Base-by-base conservation (phyloP, 176 grass and related monocot species). In the Leersia perrieri region DNA sequence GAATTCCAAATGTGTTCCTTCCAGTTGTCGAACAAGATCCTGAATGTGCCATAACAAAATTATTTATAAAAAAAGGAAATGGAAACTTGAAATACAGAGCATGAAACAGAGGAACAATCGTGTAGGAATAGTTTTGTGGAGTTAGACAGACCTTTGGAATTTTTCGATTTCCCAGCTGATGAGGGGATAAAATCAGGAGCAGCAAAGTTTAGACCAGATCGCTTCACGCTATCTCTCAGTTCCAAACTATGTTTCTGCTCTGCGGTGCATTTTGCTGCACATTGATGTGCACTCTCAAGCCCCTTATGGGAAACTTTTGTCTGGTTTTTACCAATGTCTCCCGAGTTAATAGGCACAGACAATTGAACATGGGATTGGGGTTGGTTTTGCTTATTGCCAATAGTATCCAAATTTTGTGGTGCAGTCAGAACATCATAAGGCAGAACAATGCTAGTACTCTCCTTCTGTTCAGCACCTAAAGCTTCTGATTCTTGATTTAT, bases 171-270 rank as follows among this genome's bases (percentile, higher is more conserved):
- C 23, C 75, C 81, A 82, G 62, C 35, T n/a, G 82, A 80, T 38
- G 41, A 82, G 16, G 81, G 81, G 39, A 85, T 68, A 72, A 81
- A 87, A 72, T 85, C 66, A 22, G 73, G 81, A 77, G 89, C 89
- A 74, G 67, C 34, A 82, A 20, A 76, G 79, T 88, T 85, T 33
- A 85, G 44, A 66, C 35, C 72, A 76, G 81, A 88, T 66, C 51
- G 72, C 26, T 76, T 88, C 28, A 68, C 30, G 16, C 33, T 35
- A 55, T 85, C 73, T 73, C 53, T 88, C 31, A 42, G 40, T 28
- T 68, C 66, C 60, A 51, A 77, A 72, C 4, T 40, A 5, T 45
- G 9, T 40, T 53, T 88, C 31, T 69, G 70, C 15, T 85, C 81
- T 82, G 40, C n/a, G 27, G 12, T 72, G 49, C 55, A 66, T 33